A percentile compares a stretch with the other conserved stretches of the same genome.
Evolutionary conservation across 805 yeast species (phyloP).

Genomic region (Helenozyma baotianmanensis): DNA sequence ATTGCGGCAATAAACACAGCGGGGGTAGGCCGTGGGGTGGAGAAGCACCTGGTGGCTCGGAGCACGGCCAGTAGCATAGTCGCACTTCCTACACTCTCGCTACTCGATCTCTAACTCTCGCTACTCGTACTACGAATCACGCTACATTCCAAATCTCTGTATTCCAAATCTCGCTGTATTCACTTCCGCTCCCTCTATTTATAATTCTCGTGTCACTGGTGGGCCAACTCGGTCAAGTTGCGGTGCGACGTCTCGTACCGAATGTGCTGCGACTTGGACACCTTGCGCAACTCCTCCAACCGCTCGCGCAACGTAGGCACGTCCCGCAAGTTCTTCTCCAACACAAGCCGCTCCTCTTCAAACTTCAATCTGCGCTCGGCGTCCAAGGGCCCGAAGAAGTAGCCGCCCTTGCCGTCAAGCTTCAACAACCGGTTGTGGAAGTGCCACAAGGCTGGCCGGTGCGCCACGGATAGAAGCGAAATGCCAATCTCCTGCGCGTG

Average conservation of each 20-base stretch:
- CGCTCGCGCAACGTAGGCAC: constrained; percentile 65
- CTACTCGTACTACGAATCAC: no score
- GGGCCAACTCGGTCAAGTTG: constrained; percentile 21
- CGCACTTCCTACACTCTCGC: no score
- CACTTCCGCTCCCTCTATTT: no score
- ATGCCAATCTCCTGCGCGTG: constrained; percentile 77
- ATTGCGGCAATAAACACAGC: constrained; percentile 33
- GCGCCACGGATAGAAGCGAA: constrained; percentile 85
- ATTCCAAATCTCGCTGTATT: no score
- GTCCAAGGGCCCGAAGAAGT: constrained; percentile 56
- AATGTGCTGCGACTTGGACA: constrained; percentile 39
- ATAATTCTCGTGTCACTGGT: no score
- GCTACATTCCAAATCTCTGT: no score
- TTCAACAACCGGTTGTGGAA: constrained; percentile 80
- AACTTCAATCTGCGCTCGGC: constrained; percentile 67
- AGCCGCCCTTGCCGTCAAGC: constrained; percentile 81
- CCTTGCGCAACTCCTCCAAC: constrained; percentile 58
- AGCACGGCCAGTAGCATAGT: no score
- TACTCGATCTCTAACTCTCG: no score
- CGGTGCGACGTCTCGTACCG: constrained; percentile 27
- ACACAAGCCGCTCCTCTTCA: constrained; percentile 70
- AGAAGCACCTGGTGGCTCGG: no score
- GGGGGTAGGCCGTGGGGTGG: no score
- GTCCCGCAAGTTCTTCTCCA: constrained; percentile 69
- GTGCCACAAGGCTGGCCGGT: constrained; percentile 88